Percentiles rank a stretch among this genome's conserved stretches.
Conservation (phyloP, 2,329 filamentous ascomycete species). For the Xylaria polymorpha region DNA sequence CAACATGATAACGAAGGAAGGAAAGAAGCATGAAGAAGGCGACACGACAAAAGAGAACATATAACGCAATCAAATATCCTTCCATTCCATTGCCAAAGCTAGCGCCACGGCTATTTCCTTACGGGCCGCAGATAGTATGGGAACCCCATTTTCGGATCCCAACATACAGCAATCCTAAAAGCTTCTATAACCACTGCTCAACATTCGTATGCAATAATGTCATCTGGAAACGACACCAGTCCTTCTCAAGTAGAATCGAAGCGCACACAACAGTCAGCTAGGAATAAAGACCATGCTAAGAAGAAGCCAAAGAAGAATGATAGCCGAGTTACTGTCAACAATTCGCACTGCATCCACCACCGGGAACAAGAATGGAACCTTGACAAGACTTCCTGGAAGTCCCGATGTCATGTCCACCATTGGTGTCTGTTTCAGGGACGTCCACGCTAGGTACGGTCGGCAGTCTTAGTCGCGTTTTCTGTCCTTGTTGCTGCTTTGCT, state of each 20-base stretch:
- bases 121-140: too few relatives aligned
- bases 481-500: neutral
- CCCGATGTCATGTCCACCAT: slow-evolving; percentile 3
- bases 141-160: too few relatives aligned
- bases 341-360: slow-evolving; percentile 16
- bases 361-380: slow-evolving; percentile 18
- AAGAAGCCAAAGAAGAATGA: slow-evolving; percentile 10
- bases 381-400: slow-evolving; percentile 16
- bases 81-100: too few relatives aligned
- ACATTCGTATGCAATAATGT: neutral
- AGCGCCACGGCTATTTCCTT: too few relatives aligned
- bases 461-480: slow-evolving; percentile 10
- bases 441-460: slow-evolving; percentile 30
- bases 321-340: neutral
- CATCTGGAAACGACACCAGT: neutral
- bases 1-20: too few relatives aligned
- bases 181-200: too few relatives aligned
- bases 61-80: too few relatives aligned
- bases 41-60: too few relatives aligned
- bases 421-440: slow-evolving; percentile 28
- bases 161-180: too few relatives aligned
- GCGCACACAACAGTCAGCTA: neutral
- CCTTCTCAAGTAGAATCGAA: neutral
- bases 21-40: too few relatives aligned
- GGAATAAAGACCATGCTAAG: neutral